Percentiles rank a stretch among this genome's conserved stretches.
These are phyloP conservation scores for Yamadazyma tumulicola DNA, from an alignment of 805 yeast species.

Conservation along the genomic window DNA sequence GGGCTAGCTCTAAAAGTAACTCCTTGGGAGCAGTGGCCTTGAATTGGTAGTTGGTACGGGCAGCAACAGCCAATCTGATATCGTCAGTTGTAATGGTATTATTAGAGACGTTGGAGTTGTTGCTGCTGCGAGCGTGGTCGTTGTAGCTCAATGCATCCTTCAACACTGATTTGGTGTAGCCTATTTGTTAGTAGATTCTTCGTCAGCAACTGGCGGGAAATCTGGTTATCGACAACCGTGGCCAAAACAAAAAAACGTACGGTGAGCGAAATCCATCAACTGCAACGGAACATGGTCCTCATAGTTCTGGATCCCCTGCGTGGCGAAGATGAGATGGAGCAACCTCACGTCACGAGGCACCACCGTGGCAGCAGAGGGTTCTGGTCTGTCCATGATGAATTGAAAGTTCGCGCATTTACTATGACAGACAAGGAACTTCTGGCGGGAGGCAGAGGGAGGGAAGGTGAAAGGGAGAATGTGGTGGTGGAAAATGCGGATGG, in stretches of 20 bases:
- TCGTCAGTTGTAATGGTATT: slow-evolving; percentile 79
- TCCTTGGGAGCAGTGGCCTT: slow-evolving; percentile 94
- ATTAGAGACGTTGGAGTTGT: slow-evolving; percentile 32
- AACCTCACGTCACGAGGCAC: slow-evolving; percentile 90
- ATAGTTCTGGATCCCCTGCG: slow-evolving; percentile 86
- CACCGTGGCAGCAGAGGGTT: slow-evolving; percentile 14
- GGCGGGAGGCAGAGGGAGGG: too few relatives aligned
- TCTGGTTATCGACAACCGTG: background rate
- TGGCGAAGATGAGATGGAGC: slow-evolving; percentile 84
- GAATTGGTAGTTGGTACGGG: slow-evolving; percentile 93
- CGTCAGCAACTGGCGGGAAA: background rate
- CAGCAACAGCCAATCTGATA: slow-evolving; percentile 85
- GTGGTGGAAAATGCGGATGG: slow-evolving; percentile 7
- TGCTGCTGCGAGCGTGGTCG: slow-evolving; percentile 60
- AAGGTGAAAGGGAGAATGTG: too few relatives aligned
- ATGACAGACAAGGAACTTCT: too few relatives aligned
- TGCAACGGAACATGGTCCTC: slow-evolving; percentile 96
- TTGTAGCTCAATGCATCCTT: slow-evolving; percentile 87
- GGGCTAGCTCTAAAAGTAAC: slow-evolving; percentile 82
- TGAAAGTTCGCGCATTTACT: too few relatives aligned
- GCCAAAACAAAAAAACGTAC: slow-evolving; percentile 8
- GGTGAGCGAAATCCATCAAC: slow-evolving; percentile 93
- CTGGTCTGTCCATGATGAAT: slow-evolving; percentile 8
- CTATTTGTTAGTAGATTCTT: slow-evolving; percentile 15
- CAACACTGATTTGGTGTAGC: slow-evolving; percentile 77